These are phyloP conservation scores for Zymoseptoria ardabiliae DNA, from an alignment of 2,329 filamentous ascomycete species.

Conservation along the genomic window DNA sequence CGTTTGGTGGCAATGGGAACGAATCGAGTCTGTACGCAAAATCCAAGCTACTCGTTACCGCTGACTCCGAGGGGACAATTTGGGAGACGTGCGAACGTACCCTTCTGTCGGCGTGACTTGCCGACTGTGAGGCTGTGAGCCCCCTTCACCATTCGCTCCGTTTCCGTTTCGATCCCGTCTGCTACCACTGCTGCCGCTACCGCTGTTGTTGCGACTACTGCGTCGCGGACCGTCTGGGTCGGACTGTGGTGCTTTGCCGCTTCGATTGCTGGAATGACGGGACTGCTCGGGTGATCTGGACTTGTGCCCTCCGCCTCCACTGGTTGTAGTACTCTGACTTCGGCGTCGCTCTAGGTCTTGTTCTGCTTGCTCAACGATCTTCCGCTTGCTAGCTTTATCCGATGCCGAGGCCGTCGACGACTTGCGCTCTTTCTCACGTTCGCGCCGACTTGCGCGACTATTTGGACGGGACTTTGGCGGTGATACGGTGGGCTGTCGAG, in stretches of 20 bases:
- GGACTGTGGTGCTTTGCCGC: not conserved
- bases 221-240: not conserved
- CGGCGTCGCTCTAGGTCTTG: slow-evolving; percentile 16
- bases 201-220: not conserved
- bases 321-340: slow-evolving; percentile 14
- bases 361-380: slow-evolving; percentile 26
- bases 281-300: not conserved
- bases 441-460: slow-evolving; percentile 15
- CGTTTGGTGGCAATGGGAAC: not conserved
- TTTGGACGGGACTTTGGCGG: slow-evolving; percentile 23
- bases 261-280: slow-evolving; percentile 2
- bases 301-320: not conserved
- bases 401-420: slow-evolving; percentile 18
- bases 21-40: not conserved
- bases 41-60: slow-evolving; percentile 2
- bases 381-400: slow-evolving; percentile 30
- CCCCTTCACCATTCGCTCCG: slow-evolving; percentile 5
- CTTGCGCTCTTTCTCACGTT: slow-evolving; percentile 10
- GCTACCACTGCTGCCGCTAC: not conserved
- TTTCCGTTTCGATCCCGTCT: not conserved
- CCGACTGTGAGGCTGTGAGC: slow-evolving; percentile 18
- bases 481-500: slow-evolving; percentile 6
- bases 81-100: slow-evolving; percentile 18
- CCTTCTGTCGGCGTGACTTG: slow-evolving; percentile 25
- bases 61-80: not conserved